Base-by-base conservation (phyloP, 139 green algal genomes). In the Coccomyxa sp. region DNA sequence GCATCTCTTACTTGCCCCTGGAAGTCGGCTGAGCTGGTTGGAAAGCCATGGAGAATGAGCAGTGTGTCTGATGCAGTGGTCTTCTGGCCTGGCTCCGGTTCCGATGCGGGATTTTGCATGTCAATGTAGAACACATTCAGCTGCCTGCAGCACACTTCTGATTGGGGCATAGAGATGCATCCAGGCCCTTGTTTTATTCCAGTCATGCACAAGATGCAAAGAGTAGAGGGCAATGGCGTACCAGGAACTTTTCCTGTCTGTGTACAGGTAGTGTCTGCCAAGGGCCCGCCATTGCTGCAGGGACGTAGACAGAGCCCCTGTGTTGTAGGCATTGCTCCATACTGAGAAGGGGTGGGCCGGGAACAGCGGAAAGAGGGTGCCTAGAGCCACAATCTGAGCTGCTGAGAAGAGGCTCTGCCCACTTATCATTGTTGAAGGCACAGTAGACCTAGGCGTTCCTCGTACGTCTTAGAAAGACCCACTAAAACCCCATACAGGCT, bases 31-130 rank as follows among this genome's bases (percentile, higher is more conserved):
- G 40, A 70, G 41, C 40, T 39, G 31, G 40, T 69, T 38, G 73
- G 73, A 22, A 78, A 78, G 6, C 73, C 73, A 70, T 78, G 73
- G 10, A 78, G 73, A 39, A 78, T 29, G 39, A 78, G 40, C 8
- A 78, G 38, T 14, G 39, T 69, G 27, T 40, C 31, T 24, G 36
- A 27, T 29, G 38, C 39, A 33, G 8, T 33, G 12, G 22, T 69
- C 0, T 35, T n/a, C 9, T n/a, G 24, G 7, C 54, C n/a, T n/a
- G n/a, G n/a, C 35, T 37, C 24, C 54, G 31, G 38, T 16, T 64
- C 50, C 27, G 50, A 18, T 64, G 50, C 50, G 18, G 5, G 50
- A 22, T 7, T 64, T 22, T 7, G 16, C 0, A 70, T 27, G 24
- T 78, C 73, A 16, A 78, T 68, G 8, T 78, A 78, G 31, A 78